Base-by-base conservation (phyloP, 345 rosid genomes). In the Citrus cavaleriei region DNA sequence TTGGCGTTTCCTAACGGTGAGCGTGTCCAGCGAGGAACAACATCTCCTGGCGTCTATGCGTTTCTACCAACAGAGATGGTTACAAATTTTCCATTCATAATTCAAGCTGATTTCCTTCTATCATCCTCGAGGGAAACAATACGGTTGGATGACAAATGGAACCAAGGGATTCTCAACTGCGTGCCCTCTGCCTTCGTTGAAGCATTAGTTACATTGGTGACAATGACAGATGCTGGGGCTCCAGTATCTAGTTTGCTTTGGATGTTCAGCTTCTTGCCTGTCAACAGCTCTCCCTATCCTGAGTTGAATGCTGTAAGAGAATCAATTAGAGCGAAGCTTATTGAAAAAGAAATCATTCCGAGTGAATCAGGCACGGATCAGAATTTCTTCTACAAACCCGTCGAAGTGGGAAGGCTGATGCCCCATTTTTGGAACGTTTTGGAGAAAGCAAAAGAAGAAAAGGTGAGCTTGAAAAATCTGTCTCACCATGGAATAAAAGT, bases 61-160 rank as follows among this genome's bases (percentile, higher is more conserved):
- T 93, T 88, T 81, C 93, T 93, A 68, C 98, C 98, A 0, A 93
- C 98, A 0, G 96, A 91, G 80, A 91, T 91, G 96, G 87, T 91
- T 42, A 92, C 95, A 0, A 83, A 86, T 79, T 87, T 93, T 16
- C 93, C 95, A 0, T 92, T 92, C 71, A 88, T 93, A 4, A 88
- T 93, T 7, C 96, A 93, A 73, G 92, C 91, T 0, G 95, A 93
- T 78, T 93, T 93, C 61, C 79, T 92, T 62, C 80, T 93, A 2
- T 81, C 89, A 2, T 93, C 98, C 1, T 93, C 98, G 0, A 87
- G 98, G 69, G 98, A 93, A 75, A 89, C 87, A 1, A 88, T 93
- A 19, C 89, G 86, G 0, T 67, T 89, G 76, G 92, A 92, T 78
- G 87, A 92, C 77, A 81, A 49, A 75, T 92, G 93, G 96, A 92